phyloP scores from a whole-genome alignment of 441 rosid species.

The Jatropha multifida region DNA sequence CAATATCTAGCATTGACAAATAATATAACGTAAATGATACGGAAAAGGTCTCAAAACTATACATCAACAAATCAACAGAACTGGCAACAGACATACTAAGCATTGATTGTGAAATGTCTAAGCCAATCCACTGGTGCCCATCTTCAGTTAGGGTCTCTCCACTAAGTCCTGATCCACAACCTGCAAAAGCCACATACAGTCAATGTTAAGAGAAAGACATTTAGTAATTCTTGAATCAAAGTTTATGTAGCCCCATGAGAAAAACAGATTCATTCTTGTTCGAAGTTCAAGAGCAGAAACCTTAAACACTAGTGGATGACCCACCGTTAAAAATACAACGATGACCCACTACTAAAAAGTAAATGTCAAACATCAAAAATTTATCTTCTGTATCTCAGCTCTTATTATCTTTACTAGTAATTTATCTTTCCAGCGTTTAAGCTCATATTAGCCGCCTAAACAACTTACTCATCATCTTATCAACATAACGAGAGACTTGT shows the following conservation, averaged over 20 bases:
- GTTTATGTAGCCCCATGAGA: neutral
- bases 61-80: neutral
- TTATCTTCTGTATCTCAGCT: too few species aligned
- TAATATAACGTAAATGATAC: neutral
- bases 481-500: neutral
- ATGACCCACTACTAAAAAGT: neutral
- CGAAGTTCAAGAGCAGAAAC: neutral
- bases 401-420: neutral
- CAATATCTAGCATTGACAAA: constrained; percentile 48
- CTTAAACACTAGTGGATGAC: neutral
- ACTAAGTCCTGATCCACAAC: constrained; percentile 93
- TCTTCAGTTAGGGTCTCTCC: constrained; percentile 82
- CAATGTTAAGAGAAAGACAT: constrained; percentile 2
- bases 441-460: neutral
- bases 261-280: neutral
- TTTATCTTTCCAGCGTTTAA: neutral
- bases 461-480: neutral
- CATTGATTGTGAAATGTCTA: constrained; percentile 89
- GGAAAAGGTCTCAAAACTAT: neutral
- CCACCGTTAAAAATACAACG: neutral
- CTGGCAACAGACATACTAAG: constrained; percentile 42
- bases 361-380: neutral
- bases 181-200: constrained; percentile 32
- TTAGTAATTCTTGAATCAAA: neutral
- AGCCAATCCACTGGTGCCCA: constrained; percentile 87